Evolutionary conservation across 1,284 basidiomycete genomes (phyloP).

Genomic region (Ceratobasidium sp.): DNA sequence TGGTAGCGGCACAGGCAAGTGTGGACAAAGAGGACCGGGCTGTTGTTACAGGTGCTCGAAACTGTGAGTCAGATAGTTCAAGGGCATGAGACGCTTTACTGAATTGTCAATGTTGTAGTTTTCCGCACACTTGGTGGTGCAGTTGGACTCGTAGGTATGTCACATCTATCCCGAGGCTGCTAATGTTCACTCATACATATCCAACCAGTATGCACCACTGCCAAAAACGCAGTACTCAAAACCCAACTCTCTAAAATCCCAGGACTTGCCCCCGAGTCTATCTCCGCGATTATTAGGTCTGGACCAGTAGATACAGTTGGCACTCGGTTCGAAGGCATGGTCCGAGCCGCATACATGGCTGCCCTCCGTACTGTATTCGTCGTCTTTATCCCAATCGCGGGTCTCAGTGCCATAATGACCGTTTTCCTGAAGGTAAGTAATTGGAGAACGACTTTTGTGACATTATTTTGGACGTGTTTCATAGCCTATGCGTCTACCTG

Average conservation of each 20-base stretch:
- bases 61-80: constrained; percentile 24
- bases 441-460: background rate
- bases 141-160: constrained; percentile 40
- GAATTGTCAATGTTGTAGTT: constrained; percentile 4
- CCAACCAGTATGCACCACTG: constrained; percentile 32
- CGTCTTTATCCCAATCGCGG: constrained; percentile 42
- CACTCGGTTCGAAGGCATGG: constrained; percentile 1
- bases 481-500: constrained; percentile 38
- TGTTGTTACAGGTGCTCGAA: constrained; percentile 44
- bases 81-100: background rate
- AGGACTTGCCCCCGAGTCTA: constrained; percentile 28
- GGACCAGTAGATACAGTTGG: constrained; percentile 15
- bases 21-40: constrained; percentile 35
- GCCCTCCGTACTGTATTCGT: constrained; percentile 39
- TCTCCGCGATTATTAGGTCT: constrained; percentile 40
- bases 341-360: constrained; percentile 37
- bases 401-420: constrained; percentile 38
- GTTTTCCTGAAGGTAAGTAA: constrained; percentile 40
- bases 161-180: background rate
- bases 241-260: constrained; percentile 35
- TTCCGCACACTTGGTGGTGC: constrained; percentile 45
- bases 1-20: constrained; percentile 43
- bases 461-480: background rate
- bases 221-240: constrained; percentile 41
- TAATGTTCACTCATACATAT: background rate